Evolutionary conservation across 352 stramenopile genomes (phyloP), one percentile per base, ranked within the genome.

Genomic region (Phytophthora pini): DNA sequence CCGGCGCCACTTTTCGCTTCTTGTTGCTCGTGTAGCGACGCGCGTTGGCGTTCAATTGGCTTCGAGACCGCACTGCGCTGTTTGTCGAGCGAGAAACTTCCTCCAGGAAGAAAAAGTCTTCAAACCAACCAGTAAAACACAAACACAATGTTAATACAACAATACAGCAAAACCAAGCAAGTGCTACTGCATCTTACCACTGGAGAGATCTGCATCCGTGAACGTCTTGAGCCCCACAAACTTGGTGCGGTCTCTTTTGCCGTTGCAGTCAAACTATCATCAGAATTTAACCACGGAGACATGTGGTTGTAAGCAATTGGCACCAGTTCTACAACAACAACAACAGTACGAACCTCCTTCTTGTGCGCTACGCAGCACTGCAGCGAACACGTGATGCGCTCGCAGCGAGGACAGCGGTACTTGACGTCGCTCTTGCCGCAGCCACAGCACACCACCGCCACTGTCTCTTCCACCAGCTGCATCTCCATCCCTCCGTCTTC

Each of bases 191-290:
- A 4, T 38, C 36, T 27, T 65, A 86, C 87, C 87, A 41, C 86
- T 95, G 15, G 87, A 87, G 7, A 95, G 75, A 62, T 93, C 80
- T 29, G 84, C 77, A 47, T 95, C 84, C 1, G 77, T 84, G 55
- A 95, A 95, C 31, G 82, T 61, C 57, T 93, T 90, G 22, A 89
- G 50, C 26, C 56, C 47, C 34, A 95, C 79, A 58, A 72, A 95
- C 74, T 95, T 92, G 56, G 87, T 93, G 26, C 85, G 87, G 44
- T 95, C 85, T 27, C 87, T 82, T 67, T 94, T 94, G 45, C 87
- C 87, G 52, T 91, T 79, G 70, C 87, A 95, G 17, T 81, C 70
- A 52, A 84, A 89, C 87, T 95, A 49, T 47, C 22, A 31, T 22
- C 11, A 53, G 6, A 12, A 41, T 12, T 54, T 39, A 65, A 15